phyloP scores from a whole-genome alignment of 2,329 filamentous ascomycete genomes.

The Alternaria sp. region DNA sequence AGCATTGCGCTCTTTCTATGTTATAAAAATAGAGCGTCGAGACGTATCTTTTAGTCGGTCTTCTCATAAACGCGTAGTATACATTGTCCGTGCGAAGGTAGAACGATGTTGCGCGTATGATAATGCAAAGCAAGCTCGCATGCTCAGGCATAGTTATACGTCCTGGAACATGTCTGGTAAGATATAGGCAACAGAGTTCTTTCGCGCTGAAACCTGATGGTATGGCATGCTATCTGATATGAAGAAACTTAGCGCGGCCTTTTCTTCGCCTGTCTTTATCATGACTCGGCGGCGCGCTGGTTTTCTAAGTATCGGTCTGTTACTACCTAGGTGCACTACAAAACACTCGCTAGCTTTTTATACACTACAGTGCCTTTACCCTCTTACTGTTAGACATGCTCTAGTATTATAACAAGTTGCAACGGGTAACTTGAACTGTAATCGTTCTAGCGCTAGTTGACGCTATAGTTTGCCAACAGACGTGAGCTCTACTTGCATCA shows the following conservation, averaged over 20 bases:
- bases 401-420: neutral
- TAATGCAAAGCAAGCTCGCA: neutral
- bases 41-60: neutral
- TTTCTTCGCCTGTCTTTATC: neutral
- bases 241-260: neutral
- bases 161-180: neutral
- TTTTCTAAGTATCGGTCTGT: neutral
- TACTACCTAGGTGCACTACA: too few species aligned
- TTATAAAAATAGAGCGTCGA: neutral
- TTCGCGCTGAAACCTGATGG: neutral
- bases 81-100: neutral
- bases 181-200: neutral
- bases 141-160: neutral
- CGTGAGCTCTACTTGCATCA: neutral
- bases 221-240: neutral
- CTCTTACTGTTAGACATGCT: neutral
- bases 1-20: neutral
- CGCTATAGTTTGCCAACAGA: neutral
- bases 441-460: neutral
- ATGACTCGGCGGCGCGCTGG: neutral
- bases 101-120: neutral
- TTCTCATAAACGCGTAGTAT: neutral
- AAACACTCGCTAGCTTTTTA: neutral
- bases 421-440: fast-evolving
- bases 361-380: neutral